Conservation (phyloP, 2,329 filamentous ascomycete species). For the Aspergillus sergii region DNA sequence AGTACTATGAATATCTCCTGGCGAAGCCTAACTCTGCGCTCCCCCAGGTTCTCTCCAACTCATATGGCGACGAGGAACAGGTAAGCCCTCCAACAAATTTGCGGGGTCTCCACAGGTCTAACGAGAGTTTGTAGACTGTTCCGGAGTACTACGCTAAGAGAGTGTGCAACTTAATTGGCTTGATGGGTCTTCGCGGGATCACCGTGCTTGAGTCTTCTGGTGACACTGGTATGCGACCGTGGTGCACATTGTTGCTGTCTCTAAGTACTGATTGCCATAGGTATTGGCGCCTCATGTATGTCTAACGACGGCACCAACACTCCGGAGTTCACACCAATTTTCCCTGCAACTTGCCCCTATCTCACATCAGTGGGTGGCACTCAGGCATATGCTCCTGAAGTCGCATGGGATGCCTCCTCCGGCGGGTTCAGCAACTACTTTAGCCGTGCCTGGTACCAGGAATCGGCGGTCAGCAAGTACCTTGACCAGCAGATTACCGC, state of each 20-base stretch:
- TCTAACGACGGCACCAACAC: conserved; percentile 36
- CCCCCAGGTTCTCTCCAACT: conserved; percentile 65
- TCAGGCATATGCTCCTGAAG: conserved; percentile 51
- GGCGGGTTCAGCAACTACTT: conserved; percentile 59
- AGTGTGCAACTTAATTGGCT: conserved; percentile 65
- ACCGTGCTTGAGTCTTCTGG: conserved; percentile 65
- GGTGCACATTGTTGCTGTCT: conserved; percentile 39
- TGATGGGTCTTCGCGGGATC: conserved; percentile 69
- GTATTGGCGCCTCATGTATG: neutral
- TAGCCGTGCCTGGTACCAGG: conserved; percentile 51
- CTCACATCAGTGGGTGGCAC: conserved; percentile 69
- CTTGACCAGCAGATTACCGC: conserved; percentile 28
- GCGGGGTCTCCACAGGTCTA: neutral
- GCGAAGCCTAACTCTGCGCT: conserved; percentile 51
- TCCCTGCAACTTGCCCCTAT: conserved; percentile 69
- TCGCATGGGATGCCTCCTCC: conserved; percentile 48
- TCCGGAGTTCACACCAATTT: conserved; percentile 61
- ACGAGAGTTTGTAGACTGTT: conserved; percentile 51
- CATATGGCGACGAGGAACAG: conserved; percentile 67
- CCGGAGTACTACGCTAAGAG: conserved; percentile 62
- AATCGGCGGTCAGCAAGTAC: conserved; percentile 48
- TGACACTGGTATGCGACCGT: conserved; percentile 43
- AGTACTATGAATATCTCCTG: conserved; percentile 63
- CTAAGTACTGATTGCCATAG: neutral
- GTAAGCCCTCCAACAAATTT: conserved; percentile 6